Evolutionary conservation across 1,139 yeast genomes (phyloP).

Genomic region (Yamadazyma sp.): DNA sequence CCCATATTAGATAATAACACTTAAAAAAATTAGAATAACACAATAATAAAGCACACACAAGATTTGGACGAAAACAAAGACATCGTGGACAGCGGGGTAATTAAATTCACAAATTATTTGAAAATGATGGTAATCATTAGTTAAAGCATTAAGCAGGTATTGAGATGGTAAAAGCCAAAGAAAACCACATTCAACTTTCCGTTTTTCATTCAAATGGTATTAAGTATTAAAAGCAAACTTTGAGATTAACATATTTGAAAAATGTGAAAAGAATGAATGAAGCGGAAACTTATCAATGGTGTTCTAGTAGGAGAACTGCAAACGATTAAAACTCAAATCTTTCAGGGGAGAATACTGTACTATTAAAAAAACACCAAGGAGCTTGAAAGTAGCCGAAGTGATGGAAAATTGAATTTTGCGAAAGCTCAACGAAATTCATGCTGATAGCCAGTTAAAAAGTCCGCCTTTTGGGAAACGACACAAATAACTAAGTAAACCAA

Average conservation of each 20-base stretch:
- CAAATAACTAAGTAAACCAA: not conserved
- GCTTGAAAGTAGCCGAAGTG: not conserved
- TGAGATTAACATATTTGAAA: no score
- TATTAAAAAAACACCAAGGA: not conserved
- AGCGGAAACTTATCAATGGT: not conserved
- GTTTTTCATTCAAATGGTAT: no score
- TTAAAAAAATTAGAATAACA: constrained; percentile 5
- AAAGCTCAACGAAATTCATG: not conserved
- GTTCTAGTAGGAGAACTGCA: not conserved
- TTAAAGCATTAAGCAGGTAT: no score
- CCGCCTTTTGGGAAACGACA: constrained; percentile 1
- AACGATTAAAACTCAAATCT: not conserved
- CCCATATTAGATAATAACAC: constrained; percentile 12
- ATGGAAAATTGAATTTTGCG: not conserved
- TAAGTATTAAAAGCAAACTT: not conserved
- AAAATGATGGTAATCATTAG: no score
- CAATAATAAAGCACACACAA: not conserved
- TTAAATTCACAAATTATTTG: no score
- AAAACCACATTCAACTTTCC: no score
- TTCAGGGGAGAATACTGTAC: not conserved
- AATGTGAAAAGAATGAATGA: not conserved
- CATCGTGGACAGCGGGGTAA: no score
- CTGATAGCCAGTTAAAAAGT: not conserved
- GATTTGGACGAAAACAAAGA: not conserved
- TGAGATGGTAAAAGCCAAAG: no score